Evolutionary conservation across 768 basidiomycete genomes (phyloP).

Genomic region (Multifurca ochricompacta): DNA sequence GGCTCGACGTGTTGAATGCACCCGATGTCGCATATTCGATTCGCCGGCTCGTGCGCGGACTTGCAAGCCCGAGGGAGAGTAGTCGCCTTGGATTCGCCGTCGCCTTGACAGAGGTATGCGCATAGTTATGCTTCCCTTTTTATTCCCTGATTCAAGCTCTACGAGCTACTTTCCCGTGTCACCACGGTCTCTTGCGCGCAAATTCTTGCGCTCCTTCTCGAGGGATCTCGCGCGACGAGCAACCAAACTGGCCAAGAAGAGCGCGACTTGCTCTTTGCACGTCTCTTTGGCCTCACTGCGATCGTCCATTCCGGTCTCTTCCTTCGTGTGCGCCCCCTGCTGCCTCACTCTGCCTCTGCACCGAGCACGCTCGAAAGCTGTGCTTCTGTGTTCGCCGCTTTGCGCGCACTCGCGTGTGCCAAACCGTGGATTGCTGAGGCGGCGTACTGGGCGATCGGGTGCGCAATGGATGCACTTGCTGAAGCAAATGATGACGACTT

Average conservation of each 20-base stretch:
- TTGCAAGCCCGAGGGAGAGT: conserved; percentile 89
- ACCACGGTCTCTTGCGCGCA: conserved; percentile 71
- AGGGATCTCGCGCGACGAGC: conserved; percentile 60
- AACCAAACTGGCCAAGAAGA: conserved; percentile 88
- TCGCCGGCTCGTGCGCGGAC: conserved; percentile 74
- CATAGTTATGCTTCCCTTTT: not conserved
- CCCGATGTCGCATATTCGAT: conserved; percentile 93
- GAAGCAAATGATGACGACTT: conserved; percentile 40
- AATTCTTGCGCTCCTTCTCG: conserved; percentile 66
- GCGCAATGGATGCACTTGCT: conserved; percentile 51
- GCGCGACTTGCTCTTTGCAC: conserved; percentile 86
- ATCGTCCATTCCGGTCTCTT: conserved; percentile 81
- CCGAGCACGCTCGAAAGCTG: conserved; percentile 56
- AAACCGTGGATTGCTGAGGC: conserved; percentile 91
- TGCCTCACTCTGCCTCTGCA: conserved; percentile 45
- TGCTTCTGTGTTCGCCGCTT: conserved; percentile 45
- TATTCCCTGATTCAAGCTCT: not conserved
- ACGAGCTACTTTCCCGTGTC: conserved; percentile 70
- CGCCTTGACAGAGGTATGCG: conserved; percentile 82
- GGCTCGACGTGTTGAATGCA: conserved; percentile 63
- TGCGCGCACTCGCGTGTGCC: conserved; percentile 65
- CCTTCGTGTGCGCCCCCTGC: conserved; percentile 50
- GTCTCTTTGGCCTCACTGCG: conserved; percentile 82
- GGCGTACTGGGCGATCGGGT: conserved; percentile 74
- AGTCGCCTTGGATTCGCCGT: conserved; percentile 94